A percentile compares a stretch with the other conserved stretches of the same genome.
Evolutionary conservation across 2,329 filamentous ascomycete genomes (phyloP).

Genomic region (Eutypa lata): DNA sequence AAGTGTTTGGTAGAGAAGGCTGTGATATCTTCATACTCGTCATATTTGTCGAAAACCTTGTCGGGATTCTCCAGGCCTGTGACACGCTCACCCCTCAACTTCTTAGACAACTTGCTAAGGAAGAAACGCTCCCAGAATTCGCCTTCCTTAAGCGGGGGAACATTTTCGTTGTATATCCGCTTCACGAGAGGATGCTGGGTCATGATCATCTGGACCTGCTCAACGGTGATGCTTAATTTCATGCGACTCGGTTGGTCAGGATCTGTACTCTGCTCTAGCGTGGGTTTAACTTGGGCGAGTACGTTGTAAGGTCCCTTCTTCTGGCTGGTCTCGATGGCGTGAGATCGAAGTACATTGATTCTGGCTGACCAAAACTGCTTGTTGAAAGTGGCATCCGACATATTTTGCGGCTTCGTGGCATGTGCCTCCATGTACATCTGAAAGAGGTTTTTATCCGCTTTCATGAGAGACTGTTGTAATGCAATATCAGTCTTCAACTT

Average conservation of each 20-base stretch:
- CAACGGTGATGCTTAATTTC: slow-evolving; percentile 80
- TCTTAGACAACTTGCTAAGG: slow-evolving; percentile 84
- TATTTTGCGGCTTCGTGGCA: slow-evolving; percentile 77
- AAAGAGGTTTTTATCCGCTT: slow-evolving; percentile 70
- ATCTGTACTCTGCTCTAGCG: slow-evolving; percentile 51
- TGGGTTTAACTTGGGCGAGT: slow-evolving; percentile 81
- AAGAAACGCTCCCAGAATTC: slow-evolving; percentile 97
- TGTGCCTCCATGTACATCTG: slow-evolving; percentile 86
- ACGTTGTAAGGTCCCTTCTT: slow-evolving; percentile 91
- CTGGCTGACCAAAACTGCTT: slow-evolving; percentile 93
- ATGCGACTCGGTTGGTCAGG: slow-evolving; percentile 51
- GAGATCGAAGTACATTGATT: slow-evolving; percentile 78
- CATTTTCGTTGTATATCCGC: slow-evolving; percentile 88
- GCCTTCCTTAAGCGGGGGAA: slow-evolving; percentile 73
- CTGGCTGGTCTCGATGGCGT: slow-evolving; percentile 86
- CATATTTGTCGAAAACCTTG: slow-evolving; percentile 79
- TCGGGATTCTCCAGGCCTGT: slow-evolving; percentile 75
- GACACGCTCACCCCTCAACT: slow-evolving; percentile 84
- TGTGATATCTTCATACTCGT: slow-evolving; percentile 66
- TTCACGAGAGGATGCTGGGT: slow-evolving; percentile 88
- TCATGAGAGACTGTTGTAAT: slow-evolving; percentile 84
- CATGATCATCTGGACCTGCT: slow-evolving; percentile 92
- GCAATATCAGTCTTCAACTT: slow-evolving; percentile 74
- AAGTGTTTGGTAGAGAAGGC: slow-evolving; percentile 51
- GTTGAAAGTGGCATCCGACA: slow-evolving; percentile 79